These are phyloP conservation scores for Hypoxylon fuscum DNA, from an alignment of 495 filamentous ascomycete species.

Conservation along the genomic window DNA sequence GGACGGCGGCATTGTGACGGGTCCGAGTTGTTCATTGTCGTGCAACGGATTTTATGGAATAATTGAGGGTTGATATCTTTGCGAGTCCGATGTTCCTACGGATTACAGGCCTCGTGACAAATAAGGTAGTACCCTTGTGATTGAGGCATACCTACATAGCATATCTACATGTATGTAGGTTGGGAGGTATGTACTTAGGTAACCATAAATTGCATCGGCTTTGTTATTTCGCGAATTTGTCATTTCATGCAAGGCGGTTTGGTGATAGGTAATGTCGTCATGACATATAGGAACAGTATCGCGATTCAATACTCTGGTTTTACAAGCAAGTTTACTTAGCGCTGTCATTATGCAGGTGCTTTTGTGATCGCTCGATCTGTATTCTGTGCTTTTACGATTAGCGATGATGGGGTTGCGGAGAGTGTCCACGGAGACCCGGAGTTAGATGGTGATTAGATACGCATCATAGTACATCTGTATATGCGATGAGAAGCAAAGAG, in stretches of 20 bases:
- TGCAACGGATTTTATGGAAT: background rate
- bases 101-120: conserved; percentile 13
- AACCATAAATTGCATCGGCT: conserved; percentile 1
- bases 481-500: conserved; percentile 16
- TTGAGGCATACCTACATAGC: too few species aligned
- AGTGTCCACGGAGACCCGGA: conserved; percentile 15
- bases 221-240: conserved; percentile 23
- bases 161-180: too few species aligned
- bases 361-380: conserved; percentile 24
- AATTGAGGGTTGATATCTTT: background rate
- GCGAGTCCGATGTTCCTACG: conserved; percentile 14
- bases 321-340: conserved; percentile 3
- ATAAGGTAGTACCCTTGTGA: conserved; percentile 28
- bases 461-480: background rate
- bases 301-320: background rate
- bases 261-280: conserved; percentile 22
- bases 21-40: background rate
- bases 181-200: conserved; percentile 3
- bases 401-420: conserved; percentile 16
- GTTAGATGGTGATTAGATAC: conserved; percentile 3
- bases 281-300: conserved; percentile 3
- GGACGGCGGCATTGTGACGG: conserved; percentile 5
- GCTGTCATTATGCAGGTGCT: conserved; percentile 23
- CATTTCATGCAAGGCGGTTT: conserved; percentile 31
- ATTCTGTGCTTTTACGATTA: conserved; percentile 19